A percentile compares a stretch with the other conserved stretches of the same genome.
phyloP scores from a whole-genome alignment of 352 stramenopile species.

The Aphanomyces astaci region DNA sequence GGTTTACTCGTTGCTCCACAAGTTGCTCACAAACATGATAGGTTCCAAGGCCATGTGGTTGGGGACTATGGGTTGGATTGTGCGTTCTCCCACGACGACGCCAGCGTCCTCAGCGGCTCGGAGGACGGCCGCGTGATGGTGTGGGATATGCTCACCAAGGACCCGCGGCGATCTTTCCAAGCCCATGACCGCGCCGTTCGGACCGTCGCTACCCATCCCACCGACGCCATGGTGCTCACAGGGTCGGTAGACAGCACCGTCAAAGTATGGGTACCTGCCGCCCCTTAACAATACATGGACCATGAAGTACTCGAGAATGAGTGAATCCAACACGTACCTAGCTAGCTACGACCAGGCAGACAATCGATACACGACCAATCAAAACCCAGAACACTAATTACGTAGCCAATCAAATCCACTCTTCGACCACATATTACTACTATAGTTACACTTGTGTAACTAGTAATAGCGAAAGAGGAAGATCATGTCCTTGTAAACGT shows the following conservation, averaged over 20 bases:
- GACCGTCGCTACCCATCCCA: constrained; percentile 50
- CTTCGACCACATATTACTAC: no score
- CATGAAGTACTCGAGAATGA: background rate
- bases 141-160: constrained; percentile 38
- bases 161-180: constrained; percentile 31
- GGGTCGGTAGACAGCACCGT: constrained; percentile 52
- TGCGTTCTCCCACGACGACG: constrained; percentile 55
- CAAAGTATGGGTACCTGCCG: constrained; percentile 47
- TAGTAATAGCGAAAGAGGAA: no score
- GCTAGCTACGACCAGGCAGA: no score
- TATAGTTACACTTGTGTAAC: no score
- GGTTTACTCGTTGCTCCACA: background rate
- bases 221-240: constrained; percentile 55
- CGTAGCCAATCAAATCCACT: no score
- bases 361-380: no score
- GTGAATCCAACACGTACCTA: no score
- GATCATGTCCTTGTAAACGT: no score
- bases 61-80: constrained; percentile 63
- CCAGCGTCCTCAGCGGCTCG: constrained; percentile 60
- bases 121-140: constrained; percentile 59
- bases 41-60: constrained; percentile 57
- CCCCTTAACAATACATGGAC: background rate
- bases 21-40: constrained; percentile 17
- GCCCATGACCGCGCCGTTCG: constrained; percentile 60
- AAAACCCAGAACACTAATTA: no score